A percentile compares a stretch with the other conserved stretches of the same genome.
Conservation (phyloP, 2,329 filamentous ascomycete genomes). For the Botrytis pseudocinerea region DNA sequence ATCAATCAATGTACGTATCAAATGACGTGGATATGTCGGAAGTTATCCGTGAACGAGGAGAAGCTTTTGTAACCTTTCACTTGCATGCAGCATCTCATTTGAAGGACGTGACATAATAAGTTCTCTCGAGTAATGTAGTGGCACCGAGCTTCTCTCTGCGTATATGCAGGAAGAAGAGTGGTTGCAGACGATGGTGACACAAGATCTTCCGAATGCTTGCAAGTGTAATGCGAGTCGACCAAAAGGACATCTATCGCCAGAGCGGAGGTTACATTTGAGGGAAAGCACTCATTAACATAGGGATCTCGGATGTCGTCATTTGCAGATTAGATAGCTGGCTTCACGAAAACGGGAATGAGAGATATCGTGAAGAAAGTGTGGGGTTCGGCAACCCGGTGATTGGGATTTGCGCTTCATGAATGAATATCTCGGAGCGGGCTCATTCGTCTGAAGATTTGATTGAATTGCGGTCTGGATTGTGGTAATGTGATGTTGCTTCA, state of each 20-base stretch:
- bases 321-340: not conserved
- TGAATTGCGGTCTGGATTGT: not conserved
- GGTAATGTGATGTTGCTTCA: constrained; percentile 3
- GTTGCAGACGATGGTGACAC: constrained; percentile 10
- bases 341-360: constrained; percentile 9
- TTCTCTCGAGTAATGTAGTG: constrained; percentile 1
- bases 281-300: not conserved
- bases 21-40: constrained; percentile 14
- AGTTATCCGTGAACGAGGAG: constrained; percentile 16
- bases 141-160: not conserved
- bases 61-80: not conserved
- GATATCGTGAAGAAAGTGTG: not conserved
- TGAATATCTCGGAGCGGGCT: constrained; percentile 2
- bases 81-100: constrained; percentile 13
- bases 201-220: constrained; percentile 21
- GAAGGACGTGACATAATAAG: constrained; percentile 12
- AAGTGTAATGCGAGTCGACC: constrained; percentile 13
- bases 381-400: constrained; percentile 12
- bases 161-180: constrained; percentile 2
- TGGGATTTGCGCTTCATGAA: not conserved
- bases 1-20: constrained; percentile 6
- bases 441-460: constrained; percentile 7
- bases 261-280: constrained; percentile 2
- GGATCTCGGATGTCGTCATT: not conserved
- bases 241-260: not conserved